Base-by-base conservation (phyloP, 768 basidiomycete genomes). In the Lactarius hatsudake region DNA sequence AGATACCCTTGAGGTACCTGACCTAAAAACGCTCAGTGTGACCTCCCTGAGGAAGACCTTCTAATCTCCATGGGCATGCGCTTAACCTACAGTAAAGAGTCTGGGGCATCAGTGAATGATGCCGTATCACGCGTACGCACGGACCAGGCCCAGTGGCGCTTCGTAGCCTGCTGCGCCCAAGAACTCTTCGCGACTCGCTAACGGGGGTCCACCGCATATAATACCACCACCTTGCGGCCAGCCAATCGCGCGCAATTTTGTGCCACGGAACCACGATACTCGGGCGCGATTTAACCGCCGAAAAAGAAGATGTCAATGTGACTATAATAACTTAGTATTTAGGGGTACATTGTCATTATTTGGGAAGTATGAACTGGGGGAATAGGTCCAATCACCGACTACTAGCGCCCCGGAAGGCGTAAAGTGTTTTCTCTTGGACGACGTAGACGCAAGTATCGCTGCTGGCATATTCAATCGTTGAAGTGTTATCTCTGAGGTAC, bases 1-100 rank as follows among this genome's bases (percentile, higher is more conserved):
- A 63, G 40, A 67, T 59, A 67, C 57, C 61, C 51, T 53, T n/a
- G 53, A 40, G 48, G 62, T 54, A 13, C 42, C 62, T 63, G 66
- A 38, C 28, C 15, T 58, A 15, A 54, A 56, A 34, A 34, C 57
- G 17, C 23, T 28, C 18, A 20, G 26, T 59, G 53, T 42, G 26
- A 43, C 55, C 40, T 54, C 64, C 58, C 38, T 38, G 36, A 59
- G 7, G 17, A 59, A 28, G 40, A 20, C 62, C 62, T 38, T 55
- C 45, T 34, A 59, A 67, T 63, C 53, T 64, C 66, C 66, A 67
- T 23, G 36, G 18, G 12, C 28, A 6, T 59, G 58, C 51, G 60
- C 53, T 20, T 40, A 40, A 40, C 38, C 10, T 26, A 28, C 12
- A 26, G 17, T 45, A 23, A 48, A n/a, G 20, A 23, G 23, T 38